Conservation (phyloP, 148 eudicot species). For the Chenopodium berlandieri region DNA sequence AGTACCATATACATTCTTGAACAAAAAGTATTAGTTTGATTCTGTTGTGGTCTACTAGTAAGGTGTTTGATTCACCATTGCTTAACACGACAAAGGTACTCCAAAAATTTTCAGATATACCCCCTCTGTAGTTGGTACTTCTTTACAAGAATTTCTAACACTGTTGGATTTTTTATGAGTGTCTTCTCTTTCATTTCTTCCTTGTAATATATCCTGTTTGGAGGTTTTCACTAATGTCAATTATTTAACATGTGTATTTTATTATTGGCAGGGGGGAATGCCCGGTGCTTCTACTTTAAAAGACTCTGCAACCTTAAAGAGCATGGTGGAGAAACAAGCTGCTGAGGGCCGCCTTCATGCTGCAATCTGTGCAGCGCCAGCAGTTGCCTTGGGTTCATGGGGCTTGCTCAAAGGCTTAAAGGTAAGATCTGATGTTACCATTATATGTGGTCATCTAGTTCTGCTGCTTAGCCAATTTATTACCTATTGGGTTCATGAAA, state of each 20-base stretch:
- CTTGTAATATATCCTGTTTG: neutral
- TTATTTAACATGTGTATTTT: neutral
- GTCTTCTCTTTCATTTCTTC: neutral
- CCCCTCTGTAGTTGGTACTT: neutral
- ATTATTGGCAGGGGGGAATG: constrained; percentile 71
- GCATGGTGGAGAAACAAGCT: constrained; percentile 73
- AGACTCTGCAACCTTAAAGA: constrained; percentile 58
- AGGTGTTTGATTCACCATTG: neutral
- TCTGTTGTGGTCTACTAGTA: neutral
- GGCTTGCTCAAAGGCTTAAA: constrained; percentile 81
- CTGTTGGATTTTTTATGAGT: neutral
- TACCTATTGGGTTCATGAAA: neutral
- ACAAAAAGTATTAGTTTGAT: neutral
- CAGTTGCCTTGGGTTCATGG: constrained; percentile 96
- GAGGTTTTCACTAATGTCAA: neutral
- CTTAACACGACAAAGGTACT: neutral
- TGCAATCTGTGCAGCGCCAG: constrained; percentile 96
- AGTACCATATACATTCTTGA: neutral
- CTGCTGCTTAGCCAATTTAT: neutral
- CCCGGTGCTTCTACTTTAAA: constrained; percentile 80
- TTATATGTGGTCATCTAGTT: neutral
- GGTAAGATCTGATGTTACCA: constrained; percentile 32
- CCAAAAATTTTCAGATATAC: neutral
- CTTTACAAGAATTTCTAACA: neutral
- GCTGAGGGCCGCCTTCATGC: constrained; percentile 78